A percentile compares a stretch with the other conserved stretches of the same genome.
phyloP scores from a whole-genome alignment of 331 rosid genomes.

The Arachis monticola region DNA sequence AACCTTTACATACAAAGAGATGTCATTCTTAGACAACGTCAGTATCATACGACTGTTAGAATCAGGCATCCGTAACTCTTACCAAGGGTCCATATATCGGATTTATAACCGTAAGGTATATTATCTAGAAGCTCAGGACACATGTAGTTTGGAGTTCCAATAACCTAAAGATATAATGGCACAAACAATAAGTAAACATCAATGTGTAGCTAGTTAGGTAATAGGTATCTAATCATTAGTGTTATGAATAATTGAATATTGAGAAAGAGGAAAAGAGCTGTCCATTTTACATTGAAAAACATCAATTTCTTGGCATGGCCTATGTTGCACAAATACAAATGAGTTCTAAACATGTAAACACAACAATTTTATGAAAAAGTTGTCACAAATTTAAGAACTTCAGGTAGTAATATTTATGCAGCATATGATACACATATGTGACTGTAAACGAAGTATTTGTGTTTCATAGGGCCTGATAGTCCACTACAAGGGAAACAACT shows the following conservation, averaged over 20 bases:
- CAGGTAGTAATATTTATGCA: no score
- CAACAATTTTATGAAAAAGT: no score
- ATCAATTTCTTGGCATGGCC: conserved; percentile 22
- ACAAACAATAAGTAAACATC: conserved; percentile 12
- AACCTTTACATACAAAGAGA: conserved; percentile 59
- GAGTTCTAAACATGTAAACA: no score
- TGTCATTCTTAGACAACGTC: conserved; percentile 38
- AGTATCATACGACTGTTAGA: conserved; percentile 37
- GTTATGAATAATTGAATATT: conserved; percentile 15
- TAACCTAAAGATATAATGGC: conserved; percentile 62
- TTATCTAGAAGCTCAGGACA: conserved; percentile 97
- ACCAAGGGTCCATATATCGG: conserved; percentile 99
- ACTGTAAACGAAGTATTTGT: no score
- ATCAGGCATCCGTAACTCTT: conserved; percentile 45
- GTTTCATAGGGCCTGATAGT: no score
- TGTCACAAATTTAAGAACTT: no score
- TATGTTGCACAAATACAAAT: no score
- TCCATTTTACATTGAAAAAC: conserved; percentile 22
- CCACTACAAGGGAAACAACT: not conserved
- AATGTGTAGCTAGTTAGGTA: conserved; percentile 31
- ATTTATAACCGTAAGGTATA: conserved; percentile 90
- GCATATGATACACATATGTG: no score
- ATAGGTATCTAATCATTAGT: conserved; percentile 16
- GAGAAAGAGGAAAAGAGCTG: conserved; percentile 22
- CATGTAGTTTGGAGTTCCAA: conserved; percentile 86